Evolutionary conservation across 768 basidiomycete species (phyloP), one percentile per base, ranked within the genome.

Genomic region (Filobasidium floriforme): DNA sequence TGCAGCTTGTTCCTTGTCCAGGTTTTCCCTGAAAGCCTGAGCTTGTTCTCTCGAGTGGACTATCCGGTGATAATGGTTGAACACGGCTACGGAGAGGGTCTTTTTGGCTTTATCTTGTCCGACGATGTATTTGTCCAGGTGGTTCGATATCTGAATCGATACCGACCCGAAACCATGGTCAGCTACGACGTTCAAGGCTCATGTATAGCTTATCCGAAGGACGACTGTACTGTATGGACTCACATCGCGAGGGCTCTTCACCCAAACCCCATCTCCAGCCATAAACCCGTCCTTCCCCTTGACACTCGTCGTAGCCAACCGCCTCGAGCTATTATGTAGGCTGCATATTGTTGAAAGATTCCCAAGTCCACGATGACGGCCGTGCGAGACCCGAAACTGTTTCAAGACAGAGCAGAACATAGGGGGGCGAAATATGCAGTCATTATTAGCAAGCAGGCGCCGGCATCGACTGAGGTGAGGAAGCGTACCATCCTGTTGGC

Each of bases 81-180:
- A 96, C 1, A 94, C 90, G 40, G 92, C 93, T 57, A 97, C 93
- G 43, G 90, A 89, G 40, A 97, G 84, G 26, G 89, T 87, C 75
- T 92, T 91, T 84, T 98, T 98, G 1, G 93, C 92, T 66, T 83
- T 84, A 70, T 90, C 88, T 76, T 98, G 93, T 0, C 93, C 93
- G 19, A 98, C 84, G 43, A 98, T 86, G 73, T 88, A 96, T 74
- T 90, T 86, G 71, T 90, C 87, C 44, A 96, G 84, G 77, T 90
- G 92, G 75, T 88, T 84, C 7, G 86, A 87, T 52, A 94, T 84
- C 90, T 93, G 65, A 41, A n/a, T n/a, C n/a, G n/a, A n/a, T n/a
- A n/a, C n/a, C 37, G 59, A 69, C 68, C 59, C 19, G 41, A 60
- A 26, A 10, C 9, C 22, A 41, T 37, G 32, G 24, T 62, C 55